Evolutionary conservation across 441 rosid species (phyloP), one percentile per base, ranked within the genome.

Genomic region (Pelargonium fulgidum): DNA sequence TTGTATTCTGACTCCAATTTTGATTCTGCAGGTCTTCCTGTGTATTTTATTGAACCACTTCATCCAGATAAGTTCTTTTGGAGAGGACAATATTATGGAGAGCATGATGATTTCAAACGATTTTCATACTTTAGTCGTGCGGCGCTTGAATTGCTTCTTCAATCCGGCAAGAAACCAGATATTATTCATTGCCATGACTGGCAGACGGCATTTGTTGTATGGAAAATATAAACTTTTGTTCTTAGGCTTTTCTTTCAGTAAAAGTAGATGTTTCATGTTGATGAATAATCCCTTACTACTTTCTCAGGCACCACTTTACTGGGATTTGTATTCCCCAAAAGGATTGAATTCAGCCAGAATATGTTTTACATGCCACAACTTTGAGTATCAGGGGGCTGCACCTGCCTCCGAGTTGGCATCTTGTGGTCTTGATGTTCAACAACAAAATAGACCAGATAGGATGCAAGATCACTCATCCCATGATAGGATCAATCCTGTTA

Each of bases 141-240:
- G 56, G 98, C 99, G 7, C 87, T 94, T 67, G 97, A 94, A 85
- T 80, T 92, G 83, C 89, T 94, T 78, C 89, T 87, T 77, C 97
- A 85, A 83, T 81, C 93, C 62, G 97, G 97, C 70, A 94, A 94
- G 81, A 89, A 79, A 79, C 99, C 99, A 0, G 97, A 94, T 81
- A 87, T 94, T 73, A 90, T 94, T 63, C 99, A 94, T 74, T 94
- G 98, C 80, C 99, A 94, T 77, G 99, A 94, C 80, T 94, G 99
- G 99, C 98, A 94, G 85, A 92, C 99, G 68, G 98, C 99, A 70
- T 94, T 94, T 83, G 90, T 94, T 75, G 97, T 94, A 91, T 68
- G 96, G 61, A 59, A 62, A 72, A 33, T 69, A 48, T 14, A 56
- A 54, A 62, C 24, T 62, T 29, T 41, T 7, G 41, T 36, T 36